Evolutionary conservation across 208 protist genomes (phyloP), one percentile per base, ranked within the genome.

Genomic region (Acanthamoeba pearcei): DNA sequence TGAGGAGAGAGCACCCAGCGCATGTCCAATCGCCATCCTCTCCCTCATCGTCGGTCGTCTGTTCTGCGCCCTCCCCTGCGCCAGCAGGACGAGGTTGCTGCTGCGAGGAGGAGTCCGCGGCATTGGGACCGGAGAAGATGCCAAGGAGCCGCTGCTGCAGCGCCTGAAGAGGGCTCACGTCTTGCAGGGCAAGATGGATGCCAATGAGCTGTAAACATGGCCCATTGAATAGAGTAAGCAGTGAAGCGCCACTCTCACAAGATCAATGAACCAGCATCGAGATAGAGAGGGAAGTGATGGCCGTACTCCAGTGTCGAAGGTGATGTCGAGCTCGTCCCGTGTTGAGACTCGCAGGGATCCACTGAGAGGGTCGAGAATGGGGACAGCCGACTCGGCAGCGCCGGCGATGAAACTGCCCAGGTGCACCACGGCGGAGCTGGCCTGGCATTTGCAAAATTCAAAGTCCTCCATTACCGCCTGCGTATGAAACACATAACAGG

Each of bases 361-460:
- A 19, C 72, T 80, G 35, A 80, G 72, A 17, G 72, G 72, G 6
- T 80, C 72, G 72, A 80, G 72, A 29, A 80, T 35, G 72, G 72
- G 27, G 9, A 80, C 72, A 5, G 72, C 10, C 22, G 29, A 49
- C 19, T 35, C 35, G 72, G 72, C 29, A 13, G 72, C 35, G 17
- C 17, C 29, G 13, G 42, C 72, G 29, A 49, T 46, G 42, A 46
- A 35, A 29, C 12, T 46, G 42, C 72, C 72, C 17, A 46, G 35
- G 42, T 35, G 72, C 42, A 22, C 29, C 8, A 80, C 32, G 12
- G 32, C 72, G 17, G 27, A 35, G 12, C 12, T 24, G 35, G 72
- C 72, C 22, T n/a, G 72, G 27, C 68, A 76, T 27, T 76, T 76
- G 68, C 68, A 76, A 38, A 76, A 76, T n/a, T 76, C 68, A 15